Base-by-base conservation (phyloP, 2,329 filamentous ascomycete species). In the Sordariomycetes sp. region DNA sequence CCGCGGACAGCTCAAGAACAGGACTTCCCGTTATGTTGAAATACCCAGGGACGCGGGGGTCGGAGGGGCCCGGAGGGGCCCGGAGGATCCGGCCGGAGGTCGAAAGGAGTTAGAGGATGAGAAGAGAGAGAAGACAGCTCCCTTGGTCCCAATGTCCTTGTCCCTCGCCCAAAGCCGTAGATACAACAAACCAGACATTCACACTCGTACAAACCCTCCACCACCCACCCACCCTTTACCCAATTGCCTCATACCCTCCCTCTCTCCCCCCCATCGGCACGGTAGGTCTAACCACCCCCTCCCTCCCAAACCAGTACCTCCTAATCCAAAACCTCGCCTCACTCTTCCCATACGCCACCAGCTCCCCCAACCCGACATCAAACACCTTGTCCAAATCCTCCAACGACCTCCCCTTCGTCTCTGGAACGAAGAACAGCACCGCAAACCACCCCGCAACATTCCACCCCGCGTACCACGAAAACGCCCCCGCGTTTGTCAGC, bases 391-490 rank as follows among this genome's bases (percentile, higher is more conserved):
- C 70, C 15, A 74, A 67, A 61, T 76, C 74, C 62, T 76, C 74
- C 10, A 76, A 63, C 0, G 72, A 74, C 61, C 69, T 70, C 48
- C 71, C 72, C 59, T 74, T 74, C 13, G 73, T 75, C 64, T 76
- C 73, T 22, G 71, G 71, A 12, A 73, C 61, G 62, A 72, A 70
- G 39, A 74, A 63, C 8, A 73, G 65, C 3, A 76, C 71, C 7
- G 70, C 63, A 52, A 76, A 66, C 62, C 73, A 77, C 8, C 74
- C 75, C 2, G 74, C 58, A 0, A 76, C 62, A 61, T 78, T 78
- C 75, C 74, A 77, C 6, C 63, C 70, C 1, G 72, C 76, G 59
- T 78, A 78, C 70, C 73, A 78, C 7, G 69, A 67, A 60, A 79
- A 79, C 1, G 73, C 75, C 51, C 76, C 76, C 59, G 74, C 70